Base-by-base conservation (phyloP, 1,139 yeast species). In the Kurtzmaniella natalensis region DNA sequence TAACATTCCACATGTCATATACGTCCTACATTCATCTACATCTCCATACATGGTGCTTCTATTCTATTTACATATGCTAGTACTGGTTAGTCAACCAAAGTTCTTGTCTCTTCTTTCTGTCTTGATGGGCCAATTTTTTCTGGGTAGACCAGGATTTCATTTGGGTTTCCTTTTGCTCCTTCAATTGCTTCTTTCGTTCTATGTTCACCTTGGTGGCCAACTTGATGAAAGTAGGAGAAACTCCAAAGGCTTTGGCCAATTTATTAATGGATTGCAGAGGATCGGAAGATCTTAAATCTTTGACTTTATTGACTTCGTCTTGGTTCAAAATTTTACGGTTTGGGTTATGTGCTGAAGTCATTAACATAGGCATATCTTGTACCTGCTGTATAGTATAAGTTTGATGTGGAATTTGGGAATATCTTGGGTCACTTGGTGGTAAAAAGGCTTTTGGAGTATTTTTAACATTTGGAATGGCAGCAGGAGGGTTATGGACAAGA, bases 361-460 rank as follows among this genome's bases (percentile, higher is more conserved):
- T 66, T n/a, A n/a, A n/a, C 37, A 70, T 47, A 7, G 87, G 87
- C 65, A 79, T 79, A 42, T 70, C 64, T n/a, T 59, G 54, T 31
- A 75, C 49, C 35, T 71, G 64, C 55, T 76, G 65, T 19, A 51
- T 50, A 31, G 61, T 57, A 45, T 51, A 64, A 2, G 44, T 37
- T 41, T 44, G 55, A 42, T 43, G 42, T 30, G 40, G 36, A 33
- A 43, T 55, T 23, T 64, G 57, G 2, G 55, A 59, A 39, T 66
- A 70, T 47, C 94, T 72, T 21, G 77, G 77, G 50, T 84, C 94
- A 7, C 57, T 48, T 2, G 59, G 48, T 3, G 95, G 95, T 36
- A 86, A 59, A 52, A 86, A 86, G 4, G 79, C 78, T 42, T 71
- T 72, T 22, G 95, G 94, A 0, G 95, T 86, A 33, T 59, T 57